Base-by-base conservation (phyloP, 768 basidiomycete species). In the Kwoniella heveanensis region DNA sequence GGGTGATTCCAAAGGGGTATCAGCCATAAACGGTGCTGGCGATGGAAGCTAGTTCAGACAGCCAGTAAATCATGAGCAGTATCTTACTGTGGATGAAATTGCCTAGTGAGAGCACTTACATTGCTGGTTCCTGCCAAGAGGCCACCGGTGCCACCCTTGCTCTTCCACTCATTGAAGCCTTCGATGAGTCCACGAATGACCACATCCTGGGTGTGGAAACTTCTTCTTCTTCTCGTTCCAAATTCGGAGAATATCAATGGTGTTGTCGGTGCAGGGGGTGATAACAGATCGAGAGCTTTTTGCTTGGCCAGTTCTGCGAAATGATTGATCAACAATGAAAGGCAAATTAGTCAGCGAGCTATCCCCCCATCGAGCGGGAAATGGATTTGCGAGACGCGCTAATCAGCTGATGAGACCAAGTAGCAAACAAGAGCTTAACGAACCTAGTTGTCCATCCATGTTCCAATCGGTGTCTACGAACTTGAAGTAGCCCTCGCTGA, bases 401-500 rank as follows among this genome's bases (percentile, higher is more conserved):
- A n/a, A n/a, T n/a, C n/a, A n/a, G n/a, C n/a, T n/a, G n/a, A n/a
- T n/a, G n/a, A n/a, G n/a, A n/a, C n/a, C n/a, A n/a, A n/a, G n/a
- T n/a, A n/a, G n/a, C n/a, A n/a, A n/a, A n/a, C n/a, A n/a, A 32
- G 32, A 32, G 32, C 13, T 32, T 32, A 32, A 13, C 32, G 5
- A 6, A 32, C 32, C 32, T 32, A 32, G 32, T 80, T 92, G 91
- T 4, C 87, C 87, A n/a, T 88, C 86, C 65, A 92, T 87, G 58
- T 80, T 85, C 95, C 95, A 99, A 71, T 94, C 88, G 1, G 83
- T 88, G 69, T 85, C 85, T 37, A 86, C 88, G 19, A 84, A 83
- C 21, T 81, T 83, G 81, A 95, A 99, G 81, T 91, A 95, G 21
- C 87, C 86, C 78, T 99, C 92, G 72, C 90, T 92, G 54, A 99